A percentile compares a stretch with the other conserved stretches of the same genome.
These are phyloP conservation scores for Coniochaeta prunicola DNA, from an alignment of 2,329 filamentous ascomycete genomes.

Conservation along the genomic window DNA sequence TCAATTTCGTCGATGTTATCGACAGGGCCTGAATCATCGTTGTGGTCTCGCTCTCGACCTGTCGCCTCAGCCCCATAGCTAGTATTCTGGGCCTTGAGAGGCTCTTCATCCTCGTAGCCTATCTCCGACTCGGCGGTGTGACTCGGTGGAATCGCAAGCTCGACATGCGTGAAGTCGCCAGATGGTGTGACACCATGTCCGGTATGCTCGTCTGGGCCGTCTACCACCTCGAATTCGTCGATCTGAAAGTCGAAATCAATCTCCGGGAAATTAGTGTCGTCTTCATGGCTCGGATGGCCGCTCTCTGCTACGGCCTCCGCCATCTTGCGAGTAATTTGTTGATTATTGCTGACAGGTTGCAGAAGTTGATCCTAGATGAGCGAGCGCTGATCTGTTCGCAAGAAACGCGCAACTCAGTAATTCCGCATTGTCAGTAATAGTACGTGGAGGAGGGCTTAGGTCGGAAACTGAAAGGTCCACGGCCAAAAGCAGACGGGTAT, in stretches of 20 bases:
- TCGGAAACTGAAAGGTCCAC: no score
- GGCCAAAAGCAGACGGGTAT: no score
- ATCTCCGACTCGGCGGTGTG: conserved; percentile 4
- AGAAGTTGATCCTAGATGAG: background rate
- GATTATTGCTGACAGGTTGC: background rate
- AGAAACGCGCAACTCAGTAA: background rate
- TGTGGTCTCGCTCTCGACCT: background rate
- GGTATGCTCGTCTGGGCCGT: background rate
- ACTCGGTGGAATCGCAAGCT: background rate
- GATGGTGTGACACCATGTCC: background rate
- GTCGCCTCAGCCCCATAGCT: background rate
- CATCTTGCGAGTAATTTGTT: conserved; percentile 4
- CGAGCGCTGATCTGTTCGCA: background rate
- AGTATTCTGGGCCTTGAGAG: background rate
- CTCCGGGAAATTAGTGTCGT: conserved; percentile 15
- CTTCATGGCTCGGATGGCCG: conserved; percentile 3
- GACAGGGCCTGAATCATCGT: background rate
- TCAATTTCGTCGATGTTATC: background rate
- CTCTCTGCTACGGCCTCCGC: conserved; percentile 11
- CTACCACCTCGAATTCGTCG: conserved; percentile 8
- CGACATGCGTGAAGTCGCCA: background rate
- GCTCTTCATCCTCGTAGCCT: conserved; percentile 6
- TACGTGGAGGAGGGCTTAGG: no score
- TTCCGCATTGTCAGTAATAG: background rate
- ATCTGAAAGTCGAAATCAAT: conserved; percentile 20